Base-by-base conservation (phyloP, 352 stramenopile species). In the Phytophthora ohioensis region DNA sequence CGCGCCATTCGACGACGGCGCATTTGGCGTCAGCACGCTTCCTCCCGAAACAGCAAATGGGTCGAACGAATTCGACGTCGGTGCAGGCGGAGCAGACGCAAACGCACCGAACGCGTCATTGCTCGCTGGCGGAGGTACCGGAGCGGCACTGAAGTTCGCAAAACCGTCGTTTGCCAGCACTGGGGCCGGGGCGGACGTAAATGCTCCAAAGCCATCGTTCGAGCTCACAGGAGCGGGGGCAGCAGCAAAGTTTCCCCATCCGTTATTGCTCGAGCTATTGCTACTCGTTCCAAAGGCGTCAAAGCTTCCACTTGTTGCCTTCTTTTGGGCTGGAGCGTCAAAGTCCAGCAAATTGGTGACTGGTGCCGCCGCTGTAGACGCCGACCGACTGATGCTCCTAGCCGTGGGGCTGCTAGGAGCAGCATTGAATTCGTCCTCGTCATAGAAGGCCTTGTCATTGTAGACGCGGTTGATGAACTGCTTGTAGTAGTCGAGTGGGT, bases 401-500 rank as follows among this genome's bases (percentile, higher is more conserved):
- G 39, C 52, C 3, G 52, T 39, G 9, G 61, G 5, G 8, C 65
- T 75, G 27, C 21, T 73, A 5, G 47, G 21, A 31, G 38, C 10
- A 2, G 27, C 51, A 13, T 10, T 67, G 17, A 57, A 41, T 1
- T 69, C 78, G 47, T 79, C 51, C 32, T 93, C 85, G 42, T 87
- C 80, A 70, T 89, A 94, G 69, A 92, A 95, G 39, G 76, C 81
- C 51, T 82, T 79, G 51, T 93, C 84, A 62, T 95, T 94, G 84
- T 94, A 95, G 21, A 92, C 85, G 42, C 78, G 79, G 70, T 94
- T 84, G 66, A 95, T 91, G 56, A 93, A 95, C 66, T 87, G 84
- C 65, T 95, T 95, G 65, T 91, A 95, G 69, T 93, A 91, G 71
- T 94, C 87, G 27, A 95, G 59, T 59, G 91, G 77, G 72, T 95